A percentile compares a stretch with the other conserved stretches of the same genome.
Conservation (phyloP, 345 rosid species). For the Tarenaya hassleriana region DNA sequence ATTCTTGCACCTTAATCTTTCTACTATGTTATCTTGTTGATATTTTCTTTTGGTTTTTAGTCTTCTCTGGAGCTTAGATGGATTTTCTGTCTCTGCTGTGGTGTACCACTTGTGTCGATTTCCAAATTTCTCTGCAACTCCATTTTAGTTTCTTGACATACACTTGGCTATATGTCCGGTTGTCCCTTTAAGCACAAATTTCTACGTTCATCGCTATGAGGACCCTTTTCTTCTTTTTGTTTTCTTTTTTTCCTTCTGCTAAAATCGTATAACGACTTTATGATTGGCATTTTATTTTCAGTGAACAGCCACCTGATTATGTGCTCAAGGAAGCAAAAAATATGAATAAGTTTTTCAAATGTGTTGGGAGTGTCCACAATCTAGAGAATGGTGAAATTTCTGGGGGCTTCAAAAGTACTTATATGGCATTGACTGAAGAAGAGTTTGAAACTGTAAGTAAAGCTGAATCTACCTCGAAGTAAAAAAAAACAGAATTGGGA, state of each 20-base stretch:
- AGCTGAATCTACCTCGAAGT: conserved; percentile 10
- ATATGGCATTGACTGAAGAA: conserved; percentile 70
- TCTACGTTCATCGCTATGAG: conserved; percentile 9
- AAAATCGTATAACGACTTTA: conserved; percentile 18
- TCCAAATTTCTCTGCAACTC: conserved; percentile 3
- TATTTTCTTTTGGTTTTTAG: neutral
- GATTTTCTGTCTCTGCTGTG: conserved; percentile 7
- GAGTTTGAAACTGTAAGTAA: conserved; percentile 92
- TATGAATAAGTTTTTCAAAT: conserved; percentile 83
- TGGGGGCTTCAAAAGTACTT: conserved; percentile 52
- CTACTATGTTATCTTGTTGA: no score
- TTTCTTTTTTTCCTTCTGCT: conserved; percentile 1
- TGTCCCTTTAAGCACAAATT: conserved; percentile 7
- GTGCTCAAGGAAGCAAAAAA: conserved; percentile 89
- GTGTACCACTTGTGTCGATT: no score
- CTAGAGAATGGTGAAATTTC: conserved; percentile 52
- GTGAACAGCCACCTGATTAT: conserved; percentile 96
- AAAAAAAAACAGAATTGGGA: conserved; percentile 2
- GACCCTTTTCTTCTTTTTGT: conserved; percentile 7
- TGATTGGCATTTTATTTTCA: conserved; percentile 40
- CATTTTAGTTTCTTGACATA: conserved; percentile 13
- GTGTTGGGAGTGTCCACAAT: conserved; percentile 73
- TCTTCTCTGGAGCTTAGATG: conserved; percentile 1
- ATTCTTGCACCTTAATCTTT: no score
- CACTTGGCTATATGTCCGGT: conserved; percentile 11